These are phyloP conservation scores for Aureobasidium zeae DNA, from an alignment of 2,329 filamentous ascomycete genomes.

Conservation along the genomic window DNA sequence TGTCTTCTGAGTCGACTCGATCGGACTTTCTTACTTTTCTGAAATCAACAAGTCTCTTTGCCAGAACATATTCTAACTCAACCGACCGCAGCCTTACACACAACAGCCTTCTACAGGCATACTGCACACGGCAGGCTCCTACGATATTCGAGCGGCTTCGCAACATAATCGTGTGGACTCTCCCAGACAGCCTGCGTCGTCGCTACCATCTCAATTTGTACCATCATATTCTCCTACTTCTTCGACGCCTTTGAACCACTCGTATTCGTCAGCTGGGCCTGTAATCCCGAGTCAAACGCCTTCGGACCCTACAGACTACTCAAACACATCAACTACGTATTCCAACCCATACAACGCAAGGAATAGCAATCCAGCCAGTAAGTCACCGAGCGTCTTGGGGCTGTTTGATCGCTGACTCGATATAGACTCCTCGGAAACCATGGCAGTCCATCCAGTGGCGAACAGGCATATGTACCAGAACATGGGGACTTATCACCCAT, in stretches of 20 bases:
- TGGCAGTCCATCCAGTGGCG: constrained; percentile 56
- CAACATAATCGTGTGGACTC: constrained; percentile 8
- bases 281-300: not conserved
- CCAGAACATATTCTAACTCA: not conserved
- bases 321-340: constrained; percentile 72
- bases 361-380: constrained; percentile 81
- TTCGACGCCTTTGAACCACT: not conserved
- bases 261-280: not conserved
- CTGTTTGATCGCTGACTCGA: constrained; percentile 39
- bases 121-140: constrained; percentile 6
- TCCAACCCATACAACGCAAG: constrained; percentile 65
- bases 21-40: not conserved
- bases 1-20: not conserved
- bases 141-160: not conserved
- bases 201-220: constrained; percentile 1
- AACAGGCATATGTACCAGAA: constrained; percentile 66
- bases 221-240: constrained; percentile 1
- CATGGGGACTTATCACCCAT: constrained; percentile 72
- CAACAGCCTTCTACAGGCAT: constrained; percentile 1
- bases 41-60: not conserved
- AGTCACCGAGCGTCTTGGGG: constrained; percentile 32
- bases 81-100: constrained; percentile 10
- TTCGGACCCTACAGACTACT: constrained; percentile 48
- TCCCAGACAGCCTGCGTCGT: not conserved
- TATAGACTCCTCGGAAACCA: constrained; percentile 54